phyloP scores from a whole-genome alignment of 2,329 filamentous ascomycete genomes.

The Hypoxylon sp. region DNA sequence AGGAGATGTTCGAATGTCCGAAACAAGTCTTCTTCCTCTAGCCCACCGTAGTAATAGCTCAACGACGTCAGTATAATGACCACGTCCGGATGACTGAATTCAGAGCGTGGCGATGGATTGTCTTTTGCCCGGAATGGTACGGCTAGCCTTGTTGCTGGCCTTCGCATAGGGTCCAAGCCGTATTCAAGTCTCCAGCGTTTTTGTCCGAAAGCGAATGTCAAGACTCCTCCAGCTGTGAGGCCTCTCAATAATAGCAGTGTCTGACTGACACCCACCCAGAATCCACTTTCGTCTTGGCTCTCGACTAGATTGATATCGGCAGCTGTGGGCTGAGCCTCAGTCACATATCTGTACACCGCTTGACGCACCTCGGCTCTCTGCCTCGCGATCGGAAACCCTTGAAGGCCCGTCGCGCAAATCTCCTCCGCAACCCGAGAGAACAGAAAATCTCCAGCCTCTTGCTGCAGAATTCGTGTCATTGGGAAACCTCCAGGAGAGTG shows the following conservation, averaged over 20 bases:
- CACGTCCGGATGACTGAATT: constrained; percentile 70
- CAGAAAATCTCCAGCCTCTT: constrained; percentile 43
- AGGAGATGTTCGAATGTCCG: constrained; percentile 56
- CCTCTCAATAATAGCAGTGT: constrained; percentile 60
- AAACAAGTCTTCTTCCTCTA: constrained; percentile 59
- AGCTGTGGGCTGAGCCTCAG: constrained; percentile 40
- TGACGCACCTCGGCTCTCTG: constrained; percentile 44
- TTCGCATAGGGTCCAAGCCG: constrained; percentile 57
- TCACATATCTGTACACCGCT: constrained; percentile 56
- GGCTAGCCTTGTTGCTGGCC: constrained; percentile 55
- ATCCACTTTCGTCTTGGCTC: constrained; percentile 32
- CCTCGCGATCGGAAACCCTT: constrained; percentile 52
- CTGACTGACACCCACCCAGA: constrained; percentile 49
- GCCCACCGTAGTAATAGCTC: constrained; percentile 64
- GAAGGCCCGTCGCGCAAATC: constrained; percentile 54
- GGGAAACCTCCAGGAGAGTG: constrained; percentile 52
- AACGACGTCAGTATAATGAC: constrained; percentile 64
- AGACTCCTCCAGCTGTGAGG: constrained; percentile 62
- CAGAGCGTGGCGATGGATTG: constrained; percentile 60
- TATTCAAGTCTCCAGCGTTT: constrained; percentile 74
- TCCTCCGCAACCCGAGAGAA: constrained; percentile 46
- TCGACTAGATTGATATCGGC: constrained; percentile 50
- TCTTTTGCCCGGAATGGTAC: constrained; percentile 70
- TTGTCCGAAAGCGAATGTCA: constrained; percentile 59
- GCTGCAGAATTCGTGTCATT: constrained; percentile 55